These are phyloP conservation scores for Cucurbita ficifolia DNA, from an alignment of 306 rosid species.

Conservation along the genomic window DNA sequence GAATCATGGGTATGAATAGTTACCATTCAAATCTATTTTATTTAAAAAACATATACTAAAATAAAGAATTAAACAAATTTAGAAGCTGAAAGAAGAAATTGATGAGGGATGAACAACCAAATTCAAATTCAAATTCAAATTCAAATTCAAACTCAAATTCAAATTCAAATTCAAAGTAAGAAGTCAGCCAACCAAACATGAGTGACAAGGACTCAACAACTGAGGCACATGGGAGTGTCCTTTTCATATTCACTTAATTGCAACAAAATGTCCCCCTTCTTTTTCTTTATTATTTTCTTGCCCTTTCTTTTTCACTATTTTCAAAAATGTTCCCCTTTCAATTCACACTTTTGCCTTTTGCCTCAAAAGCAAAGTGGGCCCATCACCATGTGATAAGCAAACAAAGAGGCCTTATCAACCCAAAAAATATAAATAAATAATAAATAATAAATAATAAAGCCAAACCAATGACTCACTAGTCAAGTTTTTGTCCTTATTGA, in stretches of 20 bases:
- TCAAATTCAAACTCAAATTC: too few species aligned
- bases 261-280: neutral
- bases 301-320: neutral
- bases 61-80: too few species aligned
- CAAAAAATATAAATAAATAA: neutral
- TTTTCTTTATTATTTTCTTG: neutral
- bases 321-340: neutral
- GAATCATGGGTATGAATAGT: too few species aligned
- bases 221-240: neutral
- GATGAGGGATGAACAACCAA: too few species aligned
- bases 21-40: too few species aligned
- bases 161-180: neutral
- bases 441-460: too few species aligned
- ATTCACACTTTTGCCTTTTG: neutral
- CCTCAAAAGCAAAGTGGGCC: neutral
- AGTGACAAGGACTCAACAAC: neutral
- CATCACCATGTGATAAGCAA: conserved; percentile 1
- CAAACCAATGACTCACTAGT: neutral
- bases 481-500: neutral
- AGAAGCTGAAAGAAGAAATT: too few species aligned
- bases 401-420: neutral
- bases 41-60: too few species aligned
- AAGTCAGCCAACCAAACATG: neutral
- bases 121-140: too few species aligned
- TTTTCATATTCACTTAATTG: neutral